These are phyloP conservation scores for Populus nigra DNA, from an alignment of 345 rosid species.

Conservation along the genomic window DNA sequence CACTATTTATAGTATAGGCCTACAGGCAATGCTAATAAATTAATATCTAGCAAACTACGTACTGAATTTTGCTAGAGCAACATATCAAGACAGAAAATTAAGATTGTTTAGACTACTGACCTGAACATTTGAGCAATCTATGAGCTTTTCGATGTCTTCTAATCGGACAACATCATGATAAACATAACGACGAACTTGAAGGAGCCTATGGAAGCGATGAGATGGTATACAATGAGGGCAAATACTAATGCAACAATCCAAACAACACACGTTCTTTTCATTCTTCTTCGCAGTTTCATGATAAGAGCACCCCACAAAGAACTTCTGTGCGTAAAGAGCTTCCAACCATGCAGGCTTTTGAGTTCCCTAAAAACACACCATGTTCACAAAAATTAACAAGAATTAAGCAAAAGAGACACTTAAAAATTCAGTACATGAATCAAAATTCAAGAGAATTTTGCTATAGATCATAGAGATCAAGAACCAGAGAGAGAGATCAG, in stretches of 20 bases:
- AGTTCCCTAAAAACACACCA: constrained; percentile 49
- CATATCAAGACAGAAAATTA: not conserved
- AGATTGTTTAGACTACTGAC: constrained; percentile 22
- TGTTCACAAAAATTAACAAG: not conserved
- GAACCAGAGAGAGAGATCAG: constrained; percentile 1
- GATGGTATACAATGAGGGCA: constrained; percentile 92
- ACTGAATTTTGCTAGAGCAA: constrained; percentile 12
- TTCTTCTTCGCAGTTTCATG: constrained; percentile 88
- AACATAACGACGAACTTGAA: constrained; percentile 91
- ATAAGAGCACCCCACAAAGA: constrained; percentile 68
- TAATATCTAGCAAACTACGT: not conserved
- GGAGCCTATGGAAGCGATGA: constrained; percentile 85
- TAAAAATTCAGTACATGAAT: not conserved
- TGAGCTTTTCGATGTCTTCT: constrained; percentile 84
- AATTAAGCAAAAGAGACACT: not conserved
- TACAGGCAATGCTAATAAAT: constrained; percentile 15
- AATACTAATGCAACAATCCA: constrained; percentile 85
- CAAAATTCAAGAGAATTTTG: not conserved
- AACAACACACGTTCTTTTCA: constrained; percentile 84
- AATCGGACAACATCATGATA: constrained; percentile 94
- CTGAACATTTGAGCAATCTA: constrained; percentile 96
- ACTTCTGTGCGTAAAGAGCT: constrained; percentile 73
- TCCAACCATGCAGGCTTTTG: constrained; percentile 93
- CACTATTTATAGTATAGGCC: constrained; percentile 90
- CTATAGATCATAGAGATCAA: not conserved